Evolutionary conservation across 1,284 basidiomycete genomes (phyloP), one percentile per base, ranked within the genome.

Genomic region (Ganoderma meredithae): DNA sequence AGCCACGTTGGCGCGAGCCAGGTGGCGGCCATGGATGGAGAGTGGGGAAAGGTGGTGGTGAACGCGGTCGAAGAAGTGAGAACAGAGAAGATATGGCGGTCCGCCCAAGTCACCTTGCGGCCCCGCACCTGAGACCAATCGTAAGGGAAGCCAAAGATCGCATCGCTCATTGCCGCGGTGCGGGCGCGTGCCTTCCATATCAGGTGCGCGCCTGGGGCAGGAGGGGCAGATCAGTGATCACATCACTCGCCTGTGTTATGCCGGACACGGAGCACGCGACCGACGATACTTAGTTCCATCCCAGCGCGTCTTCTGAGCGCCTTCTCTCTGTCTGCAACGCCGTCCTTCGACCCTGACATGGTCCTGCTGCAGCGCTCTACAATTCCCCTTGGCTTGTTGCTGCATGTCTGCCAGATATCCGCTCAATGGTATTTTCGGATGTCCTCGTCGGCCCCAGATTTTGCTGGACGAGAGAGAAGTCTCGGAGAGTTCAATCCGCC

Each of bases 1-100:
- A 67, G 36, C 69, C 69, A 70, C 25, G 63, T 70, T 61, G 69
- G 67, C 39, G 63, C 58, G 40, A 67, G 71, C 71, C 71, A 72
- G 47, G 39, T 60, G 63, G 69, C 67, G 22, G 69, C 65, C 71
- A 72, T 72, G 59, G 36, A 7, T 15, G 43, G 65, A 56, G 31
- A 64, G 27, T 27, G 55, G 60, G 52, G 59, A 22, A 56, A 49
- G 10, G n/a, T 7, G 60, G 22, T 41, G 40, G 59, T 43, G 41
- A 19, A 41, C 59, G 39, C n/a, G 39, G 22, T 22, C 12, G 27
- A 43, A 60, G 41, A 60, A 39, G 27, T 12, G 47, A 52, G 10
- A 52, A 22, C 13, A 12, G 47, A 52, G 64, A 64, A 64, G 64
- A 66, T 71, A 68, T 58, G 39, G 52, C 52, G 27, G 27, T 31